Base-by-base conservation (phyloP, 1,284 basidiomycete genomes). In the Leccinum holopus region DNA sequence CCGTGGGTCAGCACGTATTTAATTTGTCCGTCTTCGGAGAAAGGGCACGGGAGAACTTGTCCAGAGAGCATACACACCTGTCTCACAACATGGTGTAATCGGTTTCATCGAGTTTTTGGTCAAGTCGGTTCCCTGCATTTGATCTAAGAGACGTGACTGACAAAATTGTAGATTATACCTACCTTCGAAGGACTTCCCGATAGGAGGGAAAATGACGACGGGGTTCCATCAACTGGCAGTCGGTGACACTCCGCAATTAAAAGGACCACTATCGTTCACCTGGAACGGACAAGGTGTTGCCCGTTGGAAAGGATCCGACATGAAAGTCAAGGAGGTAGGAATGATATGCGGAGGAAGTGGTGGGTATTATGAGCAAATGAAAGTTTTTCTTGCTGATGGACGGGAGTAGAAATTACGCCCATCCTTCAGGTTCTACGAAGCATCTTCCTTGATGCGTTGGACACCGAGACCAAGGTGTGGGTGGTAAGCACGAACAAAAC, bases 21-120 rank as follows among this genome's bases (percentile, higher is more conserved):
- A 77, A 57, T 87, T 82, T 64, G 77, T 83, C 3, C 79, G 85
- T 2, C 65, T 86, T 28, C 70, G 71, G 55, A 69, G 79, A 54
- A 82, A 82, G 63, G 73, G 75, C 30, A 74, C 71, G 8, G 80
- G 80, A 9, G 79, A 84, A 60, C 63, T 84, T 1, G 79, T 88
- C 0, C 86, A 87, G 66, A 76, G 87, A 30, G 85, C 86, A 0
- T 89, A 89, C 66, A 89, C 87, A 2, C 87, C 87, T 0, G 79
- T 88, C 41, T 86, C 84, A 16, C 70, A 70, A 55, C 71, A 76
- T 54, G 71, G 75, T 33, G 79, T 78, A 9, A 73, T 72, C 28
- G 87, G 86, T 1, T 80, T 72, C 61, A 76, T 88, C 37, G 86
- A 87, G 59, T 69, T 87, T 49, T 71, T 86, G 56, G 77, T 88